These are phyloP conservation scores for Solanum peruvianum DNA, from an alignment of 257 asterid genomes.

Conservation along the genomic window DNA sequence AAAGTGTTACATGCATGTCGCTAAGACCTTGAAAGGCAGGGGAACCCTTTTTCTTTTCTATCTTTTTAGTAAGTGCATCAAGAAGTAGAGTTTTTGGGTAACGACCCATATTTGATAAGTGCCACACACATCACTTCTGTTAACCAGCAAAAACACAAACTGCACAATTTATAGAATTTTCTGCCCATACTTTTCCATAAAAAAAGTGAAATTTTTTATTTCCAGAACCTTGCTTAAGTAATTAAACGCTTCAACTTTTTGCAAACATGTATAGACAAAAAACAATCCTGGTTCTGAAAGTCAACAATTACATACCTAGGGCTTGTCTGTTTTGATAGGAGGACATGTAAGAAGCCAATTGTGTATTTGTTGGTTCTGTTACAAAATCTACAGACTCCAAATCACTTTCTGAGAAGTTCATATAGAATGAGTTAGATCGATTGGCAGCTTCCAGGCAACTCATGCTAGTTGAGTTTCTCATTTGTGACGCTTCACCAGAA, in stretches of 20 bases:
- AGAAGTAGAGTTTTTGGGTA: not conserved
- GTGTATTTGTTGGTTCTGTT: constrained; percentile 36
- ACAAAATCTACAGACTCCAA: constrained; percentile 56
- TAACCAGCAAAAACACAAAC: not conserved
- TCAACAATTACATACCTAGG: constrained; percentile 38
- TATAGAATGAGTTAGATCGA: constrained; percentile 8
- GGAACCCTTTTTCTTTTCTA: not conserved
- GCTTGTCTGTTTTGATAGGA: constrained; percentile 79
- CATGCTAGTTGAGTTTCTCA: constrained; percentile 26
- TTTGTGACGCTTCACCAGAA: constrained; percentile 26
- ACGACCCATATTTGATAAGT: not conserved
- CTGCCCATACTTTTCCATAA: not conserved
- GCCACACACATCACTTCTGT: not conserved
- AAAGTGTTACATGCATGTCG: not conserved
- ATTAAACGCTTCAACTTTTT: not conserved
- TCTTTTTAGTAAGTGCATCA: not conserved
- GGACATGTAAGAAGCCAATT: constrained; percentile 51
- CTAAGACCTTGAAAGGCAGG: not conserved
- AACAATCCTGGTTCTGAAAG: not conserved
- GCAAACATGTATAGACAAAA: not conserved
- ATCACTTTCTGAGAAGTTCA: constrained; percentile 53
- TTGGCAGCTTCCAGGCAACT: constrained; percentile 19
- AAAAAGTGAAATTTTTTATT: not conserved
- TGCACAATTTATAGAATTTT: not conserved
- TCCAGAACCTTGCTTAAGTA: not conserved